A percentile compares a stretch with the other conserved stretches of the same genome.
Evolutionary conservation across 495 filamentous ascomycete species (phyloP).

Genomic region (Neurospora sp.): DNA sequence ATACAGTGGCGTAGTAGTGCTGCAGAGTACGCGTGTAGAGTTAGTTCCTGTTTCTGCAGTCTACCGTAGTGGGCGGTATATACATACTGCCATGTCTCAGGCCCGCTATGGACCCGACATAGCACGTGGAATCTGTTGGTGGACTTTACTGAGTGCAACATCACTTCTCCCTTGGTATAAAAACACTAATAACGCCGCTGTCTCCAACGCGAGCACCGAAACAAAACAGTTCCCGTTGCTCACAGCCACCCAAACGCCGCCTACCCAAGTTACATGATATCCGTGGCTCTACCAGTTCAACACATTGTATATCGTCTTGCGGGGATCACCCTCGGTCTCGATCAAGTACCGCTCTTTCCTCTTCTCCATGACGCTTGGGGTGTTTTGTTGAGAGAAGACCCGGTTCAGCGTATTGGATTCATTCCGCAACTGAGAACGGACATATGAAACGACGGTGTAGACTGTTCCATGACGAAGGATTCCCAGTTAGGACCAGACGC

Average conservation of each 20-base stretch:
- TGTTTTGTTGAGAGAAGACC: constrained; percentile 32
- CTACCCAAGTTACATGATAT: neutral
- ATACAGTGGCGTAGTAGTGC: neutral
- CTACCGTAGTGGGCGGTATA: neutral
- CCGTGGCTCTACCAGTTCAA: constrained; percentile 21
- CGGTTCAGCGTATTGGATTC: constrained; percentile 26
- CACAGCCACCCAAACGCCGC: neutral
- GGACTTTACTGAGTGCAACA: neutral
- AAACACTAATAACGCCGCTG: neutral
- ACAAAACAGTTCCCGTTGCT: neutral
- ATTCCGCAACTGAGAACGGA: constrained; percentile 20
- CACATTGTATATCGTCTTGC: constrained; percentile 28
- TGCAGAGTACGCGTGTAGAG: neutral
- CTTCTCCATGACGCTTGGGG: constrained; percentile 22
- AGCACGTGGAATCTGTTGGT: neutral
- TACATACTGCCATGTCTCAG: neutral
- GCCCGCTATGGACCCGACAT: neutral
- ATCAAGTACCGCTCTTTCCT: constrained; percentile 19
- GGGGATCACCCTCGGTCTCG: constrained; percentile 27
- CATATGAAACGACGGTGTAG: constrained; percentile 21
- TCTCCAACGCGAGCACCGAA: neutral
- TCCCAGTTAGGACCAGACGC: neutral
- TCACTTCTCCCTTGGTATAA: neutral
- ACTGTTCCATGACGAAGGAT: constrained; percentile 8
- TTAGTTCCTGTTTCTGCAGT: neutral